Evolutionary conservation across 768 basidiomycete species (phyloP).

Genomic region (Termitomyces sp.): DNA sequence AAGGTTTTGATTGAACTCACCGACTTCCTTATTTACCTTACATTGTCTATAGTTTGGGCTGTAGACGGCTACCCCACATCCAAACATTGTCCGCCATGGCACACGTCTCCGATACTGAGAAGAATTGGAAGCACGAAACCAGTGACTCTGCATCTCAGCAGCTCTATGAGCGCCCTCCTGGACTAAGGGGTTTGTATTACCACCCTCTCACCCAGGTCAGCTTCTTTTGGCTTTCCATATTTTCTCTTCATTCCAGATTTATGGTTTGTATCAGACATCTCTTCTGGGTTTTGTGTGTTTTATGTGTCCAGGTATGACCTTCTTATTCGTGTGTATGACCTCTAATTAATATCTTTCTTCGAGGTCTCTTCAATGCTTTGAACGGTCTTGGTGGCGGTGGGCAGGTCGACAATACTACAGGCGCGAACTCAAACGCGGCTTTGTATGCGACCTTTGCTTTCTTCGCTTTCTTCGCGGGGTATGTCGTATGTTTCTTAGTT

Average conservation of each 20-base stretch:
- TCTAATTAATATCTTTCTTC: constrained; percentile 7
- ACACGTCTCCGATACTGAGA: constrained; percentile 15
- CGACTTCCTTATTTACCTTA: constrained; percentile 14
- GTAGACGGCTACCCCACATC: constrained; percentile 4
- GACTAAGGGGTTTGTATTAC: constrained; percentile 17
- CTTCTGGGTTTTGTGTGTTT: constrained; percentile 71
- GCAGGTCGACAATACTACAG: constrained; percentile 58
- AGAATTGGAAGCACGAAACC: constrained; percentile 10
- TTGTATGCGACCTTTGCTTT: constrained; percentile 53
- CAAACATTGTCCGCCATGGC: constrained; percentile 11
- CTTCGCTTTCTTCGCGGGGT: constrained; percentile 34
- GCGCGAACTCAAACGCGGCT: constrained; percentile 65
- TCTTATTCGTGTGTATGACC: background rate
- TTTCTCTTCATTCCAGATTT: background rate
- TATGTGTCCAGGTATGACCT: constrained; percentile 47
- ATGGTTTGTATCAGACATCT: constrained; percentile 25
- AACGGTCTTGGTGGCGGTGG: constrained; percentile 80
- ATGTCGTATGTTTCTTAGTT: background rate
- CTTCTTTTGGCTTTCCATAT: background rate
- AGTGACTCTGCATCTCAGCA: constrained; percentile 13
- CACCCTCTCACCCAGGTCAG: constrained; percentile 20
- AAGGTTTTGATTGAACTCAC: constrained; percentile 12
- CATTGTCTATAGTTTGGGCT: constrained; percentile 6
- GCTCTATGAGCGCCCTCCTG: constrained; percentile 16
- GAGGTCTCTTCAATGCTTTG: constrained; percentile 75